phyloP scores from a whole-genome alignment of 2,329 filamentous ascomycete genomes.

The Colletotrichum sublineola region DNA sequence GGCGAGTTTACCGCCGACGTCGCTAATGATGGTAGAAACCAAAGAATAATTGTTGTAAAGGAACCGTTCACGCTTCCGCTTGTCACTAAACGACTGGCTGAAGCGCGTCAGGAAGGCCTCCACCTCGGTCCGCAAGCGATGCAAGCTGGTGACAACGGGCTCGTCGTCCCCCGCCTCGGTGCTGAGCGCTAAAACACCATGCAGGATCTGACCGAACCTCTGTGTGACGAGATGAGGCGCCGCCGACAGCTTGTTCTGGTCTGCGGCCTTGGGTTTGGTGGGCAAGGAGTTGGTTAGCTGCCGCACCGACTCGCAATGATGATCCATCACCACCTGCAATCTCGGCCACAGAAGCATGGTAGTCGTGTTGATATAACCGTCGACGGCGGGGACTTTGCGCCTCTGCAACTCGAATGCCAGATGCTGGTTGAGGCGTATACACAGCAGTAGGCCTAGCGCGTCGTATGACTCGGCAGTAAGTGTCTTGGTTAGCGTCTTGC shows the following conservation, averaged over 20 bases:
- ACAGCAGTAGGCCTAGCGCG: constrained; percentile 88
- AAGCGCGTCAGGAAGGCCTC: constrained; percentile 85
- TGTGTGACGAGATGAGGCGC: constrained; percentile 95
- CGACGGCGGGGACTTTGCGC: constrained; percentile 88
- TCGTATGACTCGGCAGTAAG: constrained; percentile 85
- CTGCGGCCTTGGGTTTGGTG: constrained; percentile 56
- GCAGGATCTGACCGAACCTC: constrained; percentile 92
- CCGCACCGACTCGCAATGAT: constrained; percentile 89
- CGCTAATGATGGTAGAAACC: constrained; percentile 91
- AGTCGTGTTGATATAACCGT: constrained; percentile 93
- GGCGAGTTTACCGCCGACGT: constrained; percentile 79
- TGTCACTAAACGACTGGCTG: constrained; percentile 81
- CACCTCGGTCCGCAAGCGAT: constrained; percentile 82
- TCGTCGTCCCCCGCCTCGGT: constrained; percentile 95
- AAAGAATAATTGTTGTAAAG: constrained; percentile 97
- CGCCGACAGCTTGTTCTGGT: constrained; percentile 73
- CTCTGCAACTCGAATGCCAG: constrained; percentile 94
- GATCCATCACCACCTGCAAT: constrained; percentile 93
- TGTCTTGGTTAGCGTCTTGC: constrained; percentile 80
- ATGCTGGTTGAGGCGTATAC: constrained; percentile 92
- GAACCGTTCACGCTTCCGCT: constrained; percentile 86
- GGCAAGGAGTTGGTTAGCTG: constrained; percentile 68
- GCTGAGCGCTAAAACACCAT: constrained; percentile 85
- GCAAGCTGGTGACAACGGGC: constrained; percentile 85
- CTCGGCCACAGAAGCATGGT: constrained; percentile 98